These are phyloP conservation scores for Jacaranda mimosifolia DNA, from an alignment of 257 asterid species.

Conservation along the genomic window DNA sequence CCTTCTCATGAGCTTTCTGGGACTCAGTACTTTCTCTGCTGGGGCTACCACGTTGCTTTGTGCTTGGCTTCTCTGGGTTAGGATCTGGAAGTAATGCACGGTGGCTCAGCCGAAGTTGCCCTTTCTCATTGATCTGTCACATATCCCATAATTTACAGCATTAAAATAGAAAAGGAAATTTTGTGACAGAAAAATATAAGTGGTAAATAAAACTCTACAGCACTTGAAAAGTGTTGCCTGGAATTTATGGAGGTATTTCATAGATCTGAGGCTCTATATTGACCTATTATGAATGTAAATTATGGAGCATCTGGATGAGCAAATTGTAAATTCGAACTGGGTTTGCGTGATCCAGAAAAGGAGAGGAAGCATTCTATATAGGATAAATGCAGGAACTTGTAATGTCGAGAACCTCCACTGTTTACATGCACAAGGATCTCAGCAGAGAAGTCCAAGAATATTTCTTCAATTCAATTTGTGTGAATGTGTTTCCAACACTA, in stretches of 20 bases:
- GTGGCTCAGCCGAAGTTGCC: conserved; percentile 92
- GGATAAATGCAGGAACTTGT: background rate
- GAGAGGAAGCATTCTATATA: background rate
- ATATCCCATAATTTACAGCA: conserved; percentile 14
- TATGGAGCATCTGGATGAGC: background rate
- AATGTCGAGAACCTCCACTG: background rate
- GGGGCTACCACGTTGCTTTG: conserved; percentile 52
- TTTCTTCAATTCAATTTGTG: background rate
- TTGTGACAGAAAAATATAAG: background rate
- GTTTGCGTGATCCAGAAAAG: background rate
- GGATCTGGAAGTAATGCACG: conserved; percentile 92
- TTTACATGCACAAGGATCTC: background rate
- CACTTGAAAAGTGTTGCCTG: background rate
- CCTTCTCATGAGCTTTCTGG: conserved; percentile 53
- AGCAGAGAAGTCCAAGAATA: background rate
- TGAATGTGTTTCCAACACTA: background rate
- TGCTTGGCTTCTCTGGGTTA: conserved; percentile 53
- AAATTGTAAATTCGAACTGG: background rate
- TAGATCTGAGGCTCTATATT: background rate
- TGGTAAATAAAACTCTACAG: background rate
- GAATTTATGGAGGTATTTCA: background rate
- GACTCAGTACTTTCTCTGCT: conserved; percentile 46
- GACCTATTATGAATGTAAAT: background rate
- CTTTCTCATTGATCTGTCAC: conserved; percentile 89
- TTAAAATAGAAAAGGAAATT: background rate